These are phyloP conservation scores for Trametes polyzona DNA, from an alignment of 1,284 basidiomycete genomes.

Conservation along the genomic window DNA sequence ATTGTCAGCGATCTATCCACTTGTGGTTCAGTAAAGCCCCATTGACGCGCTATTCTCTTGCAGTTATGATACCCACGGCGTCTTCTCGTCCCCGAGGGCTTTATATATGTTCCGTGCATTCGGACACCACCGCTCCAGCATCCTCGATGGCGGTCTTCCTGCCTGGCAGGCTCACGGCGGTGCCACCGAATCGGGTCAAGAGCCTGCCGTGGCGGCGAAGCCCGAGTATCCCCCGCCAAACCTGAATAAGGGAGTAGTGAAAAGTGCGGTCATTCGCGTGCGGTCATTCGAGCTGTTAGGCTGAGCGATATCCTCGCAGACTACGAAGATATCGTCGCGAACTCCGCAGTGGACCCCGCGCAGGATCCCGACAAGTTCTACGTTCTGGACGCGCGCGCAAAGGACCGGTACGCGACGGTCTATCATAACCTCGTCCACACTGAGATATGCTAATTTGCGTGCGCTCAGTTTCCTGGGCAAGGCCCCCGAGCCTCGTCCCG, in stretches of 20 bases:
- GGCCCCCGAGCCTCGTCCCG: slow-evolving; percentile 89
- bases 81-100: slow-evolving; percentile 90
- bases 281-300: no score
- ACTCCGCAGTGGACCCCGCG: slow-evolving; percentile 56
- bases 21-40: slow-evolving; percentile 1
- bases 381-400: slow-evolving; percentile 87
- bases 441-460: background rate
- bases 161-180: slow-evolving; percentile 79
- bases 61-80: slow-evolving; percentile 85
- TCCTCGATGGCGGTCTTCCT: slow-evolving; percentile 90
- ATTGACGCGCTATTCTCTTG: slow-evolving; percentile 9
- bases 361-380: slow-evolving; percentile 59
- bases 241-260: slow-evolving; percentile 54
- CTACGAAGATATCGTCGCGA: slow-evolving; percentile 84
- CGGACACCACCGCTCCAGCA: slow-evolving; percentile 82
- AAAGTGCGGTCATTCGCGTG: no score
- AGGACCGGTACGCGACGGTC: slow-evolving; percentile 61
- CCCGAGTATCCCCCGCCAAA: slow-evolving; percentile 58
- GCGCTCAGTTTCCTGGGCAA: slow-evolving; percentile 72
- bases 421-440: background rate
- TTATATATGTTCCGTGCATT: slow-evolving; percentile 93
- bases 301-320: slow-evolving; percentile 53
- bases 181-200: slow-evolving; percentile 57
- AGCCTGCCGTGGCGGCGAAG: slow-evolving; percentile 29
- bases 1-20: slow-evolving; percentile 49